A percentile compares a stretch with the other conserved stretches of the same genome.
These are phyloP conservation scores for Bruguiera hainesii DNA, from an alignment of 441 rosid species.

Conservation along the genomic window DNA sequence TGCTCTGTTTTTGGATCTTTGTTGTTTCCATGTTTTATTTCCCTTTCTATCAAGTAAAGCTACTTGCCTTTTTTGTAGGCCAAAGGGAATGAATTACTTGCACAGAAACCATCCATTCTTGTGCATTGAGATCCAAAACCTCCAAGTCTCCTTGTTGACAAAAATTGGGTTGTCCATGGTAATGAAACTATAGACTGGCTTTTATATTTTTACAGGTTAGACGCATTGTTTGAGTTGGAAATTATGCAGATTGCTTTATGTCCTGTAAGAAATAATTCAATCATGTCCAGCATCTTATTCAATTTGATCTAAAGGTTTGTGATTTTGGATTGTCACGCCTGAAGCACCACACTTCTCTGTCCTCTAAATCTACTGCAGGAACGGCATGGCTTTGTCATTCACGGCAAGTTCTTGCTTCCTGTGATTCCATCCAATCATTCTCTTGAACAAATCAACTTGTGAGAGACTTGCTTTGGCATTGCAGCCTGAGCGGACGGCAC, in stretches of 20 bases:
- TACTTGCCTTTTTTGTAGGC: slow-evolving; percentile 50
- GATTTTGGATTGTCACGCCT: slow-evolving; percentile 96
- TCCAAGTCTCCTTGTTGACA: too few relatives aligned
- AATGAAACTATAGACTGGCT: too few relatives aligned
- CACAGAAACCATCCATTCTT: slow-evolving; percentile 77
- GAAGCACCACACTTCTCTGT: slow-evolving; percentile 89
- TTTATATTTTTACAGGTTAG: too few relatives aligned
- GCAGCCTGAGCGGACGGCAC: slow-evolving; percentile 99
- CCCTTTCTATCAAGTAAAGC: slow-evolving; percentile 8
- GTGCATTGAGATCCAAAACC: too few relatives aligned
- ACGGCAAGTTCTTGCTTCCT: background rate
- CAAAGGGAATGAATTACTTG: slow-evolving; percentile 93
- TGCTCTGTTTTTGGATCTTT: background rate
- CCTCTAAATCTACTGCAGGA: slow-evolving; percentile 96
- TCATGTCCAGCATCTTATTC: too few relatives aligned
- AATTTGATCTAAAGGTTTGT: slow-evolving; percentile 48
- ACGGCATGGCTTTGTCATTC: slow-evolving; percentile 49
- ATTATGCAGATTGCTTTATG: too few relatives aligned
- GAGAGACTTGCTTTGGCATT: slow-evolving; percentile 25
- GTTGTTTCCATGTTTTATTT: background rate
- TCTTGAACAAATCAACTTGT: slow-evolving; percentile 8
- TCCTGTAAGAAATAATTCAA: too few relatives aligned
- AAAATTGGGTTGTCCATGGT: too few relatives aligned
- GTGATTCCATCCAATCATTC: background rate
- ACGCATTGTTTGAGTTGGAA: too few relatives aligned